A percentile compares a stretch with the other conserved stretches of the same genome.
Conservation (phyloP, 352 stramenopile genomes). For the Phytophthora hybrid region DNA sequence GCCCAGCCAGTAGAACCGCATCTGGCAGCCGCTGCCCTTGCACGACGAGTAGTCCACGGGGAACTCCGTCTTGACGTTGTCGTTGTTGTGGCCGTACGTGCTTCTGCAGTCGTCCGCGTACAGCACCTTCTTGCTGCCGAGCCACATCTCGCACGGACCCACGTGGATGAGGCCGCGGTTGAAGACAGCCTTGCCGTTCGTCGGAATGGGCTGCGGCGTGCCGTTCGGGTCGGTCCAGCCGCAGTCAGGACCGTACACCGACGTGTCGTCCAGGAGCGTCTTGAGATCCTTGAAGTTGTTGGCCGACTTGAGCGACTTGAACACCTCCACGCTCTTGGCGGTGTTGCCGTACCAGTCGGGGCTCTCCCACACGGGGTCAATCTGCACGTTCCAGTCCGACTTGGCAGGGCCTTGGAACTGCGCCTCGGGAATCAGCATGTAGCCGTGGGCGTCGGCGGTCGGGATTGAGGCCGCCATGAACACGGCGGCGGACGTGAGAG, state of each 20-base stretch:
- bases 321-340: neutral
- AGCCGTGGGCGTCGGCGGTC: neutral
- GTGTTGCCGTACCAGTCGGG: neutral
- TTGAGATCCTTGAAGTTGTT: neutral
- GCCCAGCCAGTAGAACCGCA: neutral
- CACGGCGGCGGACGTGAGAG: neutral
- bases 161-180: neutral
- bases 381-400: neutral
- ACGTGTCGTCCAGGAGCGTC: neutral
- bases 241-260: neutral
- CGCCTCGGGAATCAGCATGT: neutral
- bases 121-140: neutral
- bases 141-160: slow-evolving; percentile 1
- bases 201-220: neutral
- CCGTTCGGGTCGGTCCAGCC: neutral
- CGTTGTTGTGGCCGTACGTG: neutral
- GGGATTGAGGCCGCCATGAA: neutral
- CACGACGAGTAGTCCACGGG: slow-evolving; percentile 27
- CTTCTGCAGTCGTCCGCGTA: neutral
- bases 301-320: neutral
- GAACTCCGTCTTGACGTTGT: slow-evolving; percentile 20
- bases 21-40: neutral
- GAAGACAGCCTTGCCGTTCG: neutral
- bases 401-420: neutral
- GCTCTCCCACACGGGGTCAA: neutral